Percentiles rank a stretch among this genome's conserved stretches.
Evolutionary conservation across 768 basidiomycete genomes (phyloP).

Genomic region (Tulasnella sp.): DNA sequence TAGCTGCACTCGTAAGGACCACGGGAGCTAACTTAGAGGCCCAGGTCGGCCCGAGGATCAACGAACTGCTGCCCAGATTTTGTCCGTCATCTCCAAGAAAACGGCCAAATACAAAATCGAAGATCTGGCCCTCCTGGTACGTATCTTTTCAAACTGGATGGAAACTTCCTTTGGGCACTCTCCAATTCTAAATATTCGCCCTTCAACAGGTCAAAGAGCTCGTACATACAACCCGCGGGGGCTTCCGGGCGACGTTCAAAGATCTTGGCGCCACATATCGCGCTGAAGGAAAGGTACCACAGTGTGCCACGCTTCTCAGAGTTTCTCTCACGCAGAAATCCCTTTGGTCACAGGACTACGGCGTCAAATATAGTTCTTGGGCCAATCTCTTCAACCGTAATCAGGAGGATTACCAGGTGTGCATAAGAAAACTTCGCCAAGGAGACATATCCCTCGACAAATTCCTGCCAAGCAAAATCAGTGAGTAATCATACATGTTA

Average conservation of each 20-base stretch:
- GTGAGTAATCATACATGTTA: neutral
- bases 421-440: neutral
- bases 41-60: neutral
- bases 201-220: neutral
- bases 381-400: neutral
- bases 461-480: neutral
- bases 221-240: neutral
- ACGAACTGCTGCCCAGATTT: neutral
- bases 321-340: neutral
- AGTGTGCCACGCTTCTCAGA: neutral
- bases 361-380: neutral
- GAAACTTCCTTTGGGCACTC: neutral
- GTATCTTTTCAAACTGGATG: neutral
- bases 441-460: neutral
- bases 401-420: neutral
- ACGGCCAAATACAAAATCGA: neutral
- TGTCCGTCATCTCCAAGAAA: neutral
- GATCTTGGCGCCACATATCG: neutral
- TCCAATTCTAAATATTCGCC: neutral
- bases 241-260: neutral
- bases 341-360: neutral
- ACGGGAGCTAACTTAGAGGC: neutral
- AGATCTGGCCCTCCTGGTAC: neutral
- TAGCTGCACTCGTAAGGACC: neutral
- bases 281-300: neutral